Percentiles rank a stretch among this genome's conserved stretches.
Evolutionary conservation across 768 basidiomycete species (phyloP).

Genomic region (Pleurotus pulmonarius): DNA sequence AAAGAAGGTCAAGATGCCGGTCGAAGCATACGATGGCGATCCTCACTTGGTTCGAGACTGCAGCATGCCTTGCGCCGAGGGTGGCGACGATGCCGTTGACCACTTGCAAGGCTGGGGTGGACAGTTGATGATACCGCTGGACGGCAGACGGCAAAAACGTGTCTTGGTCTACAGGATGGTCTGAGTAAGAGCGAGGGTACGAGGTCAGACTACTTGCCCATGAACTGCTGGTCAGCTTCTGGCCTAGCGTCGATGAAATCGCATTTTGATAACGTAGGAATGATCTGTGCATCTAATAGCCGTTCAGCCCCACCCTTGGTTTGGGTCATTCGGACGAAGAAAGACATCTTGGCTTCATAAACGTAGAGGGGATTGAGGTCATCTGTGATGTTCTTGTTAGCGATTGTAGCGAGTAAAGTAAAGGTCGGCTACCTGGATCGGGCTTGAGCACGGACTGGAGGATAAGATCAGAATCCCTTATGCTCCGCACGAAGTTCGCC

Average conservation of each 20-base stretch:
- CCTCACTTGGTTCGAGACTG: conserved; percentile 66
- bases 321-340: conserved; percentile 82
- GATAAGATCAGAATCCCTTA: conserved; percentile 78
- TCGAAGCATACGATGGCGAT: not conserved
- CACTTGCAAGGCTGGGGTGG: conserved; percentile 85
- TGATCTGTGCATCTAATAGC: conserved; percentile 71
- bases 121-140: conserved; percentile 86
- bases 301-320: conserved; percentile 82
- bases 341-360: conserved; percentile 91
- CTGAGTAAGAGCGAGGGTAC: not conserved
- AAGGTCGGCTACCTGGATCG: conserved; percentile 66
- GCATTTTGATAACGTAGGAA: conserved; percentile 75
- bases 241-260: conserved; percentile 86
- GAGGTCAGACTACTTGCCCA: conserved; percentile 46
- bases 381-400: conserved; percentile 40
- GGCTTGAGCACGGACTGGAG: conserved; percentile 78
- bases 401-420: not conserved
- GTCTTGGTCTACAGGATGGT: conserved; percentile 55
- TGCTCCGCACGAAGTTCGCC: conserved; percentile 72
- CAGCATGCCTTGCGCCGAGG: conserved; percentile 64
- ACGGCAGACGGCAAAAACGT: conserved; percentile 86
- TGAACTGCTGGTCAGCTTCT: conserved; percentile 76
- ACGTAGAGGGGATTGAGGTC: conserved; percentile 90
- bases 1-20: not conserved
- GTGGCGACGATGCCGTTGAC: conserved; percentile 74